phyloP scores from a whole-genome alignment of 768 basidiomycete species.

The Polyporus arcularius region DNA sequence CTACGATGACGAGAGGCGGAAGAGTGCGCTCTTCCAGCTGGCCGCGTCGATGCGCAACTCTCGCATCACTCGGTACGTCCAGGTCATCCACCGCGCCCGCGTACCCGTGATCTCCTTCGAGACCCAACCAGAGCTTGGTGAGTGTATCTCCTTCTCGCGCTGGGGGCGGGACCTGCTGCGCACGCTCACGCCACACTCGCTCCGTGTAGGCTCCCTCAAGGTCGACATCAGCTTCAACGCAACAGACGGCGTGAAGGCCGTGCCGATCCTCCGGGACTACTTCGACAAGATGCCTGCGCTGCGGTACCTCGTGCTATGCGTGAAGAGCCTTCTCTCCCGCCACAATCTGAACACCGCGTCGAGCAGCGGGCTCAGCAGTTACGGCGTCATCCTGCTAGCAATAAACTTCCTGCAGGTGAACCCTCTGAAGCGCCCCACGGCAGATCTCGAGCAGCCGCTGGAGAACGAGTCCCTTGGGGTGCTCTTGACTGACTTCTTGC shows the following conservation, averaged over 20 bases:
- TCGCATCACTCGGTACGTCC: constrained; percentile 44
- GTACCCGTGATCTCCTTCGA: constrained; percentile 69
- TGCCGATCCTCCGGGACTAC: constrained; percentile 53
- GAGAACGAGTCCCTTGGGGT: constrained; percentile 55
- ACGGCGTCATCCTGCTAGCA: constrained; percentile 61
- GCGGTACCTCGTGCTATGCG: constrained; percentile 56
- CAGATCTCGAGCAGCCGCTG: constrained; percentile 46
- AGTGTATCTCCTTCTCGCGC: constrained; percentile 4
- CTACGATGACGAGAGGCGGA: constrained; percentile 37
- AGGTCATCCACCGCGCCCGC: constrained; percentile 49
- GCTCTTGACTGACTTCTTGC: constrained; percentile 64
- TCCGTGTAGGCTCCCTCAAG: constrained; percentile 48
- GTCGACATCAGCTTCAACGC: constrained; percentile 73
- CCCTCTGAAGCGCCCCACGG: constrained; percentile 52
- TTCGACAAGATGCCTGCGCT: constrained; percentile 58
- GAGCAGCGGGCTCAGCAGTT: constrained; percentile 64
- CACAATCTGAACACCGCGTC: constrained; percentile 64
- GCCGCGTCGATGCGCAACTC: constrained; percentile 45
- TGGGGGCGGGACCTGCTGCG: neutral
- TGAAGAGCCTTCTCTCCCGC: constrained; percentile 64
- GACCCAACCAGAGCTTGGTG: constrained; percentile 44
- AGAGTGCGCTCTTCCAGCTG: constrained; percentile 49
- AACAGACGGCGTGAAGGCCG: constrained; percentile 53
- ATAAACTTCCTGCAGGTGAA: constrained; percentile 72
- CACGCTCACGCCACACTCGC: neutral